Percentiles rank a stretch among this genome's conserved stretches.
phyloP scores from a whole-genome alignment of 768 basidiomycete genomes.

The Fomitopsis serialis region DNA sequence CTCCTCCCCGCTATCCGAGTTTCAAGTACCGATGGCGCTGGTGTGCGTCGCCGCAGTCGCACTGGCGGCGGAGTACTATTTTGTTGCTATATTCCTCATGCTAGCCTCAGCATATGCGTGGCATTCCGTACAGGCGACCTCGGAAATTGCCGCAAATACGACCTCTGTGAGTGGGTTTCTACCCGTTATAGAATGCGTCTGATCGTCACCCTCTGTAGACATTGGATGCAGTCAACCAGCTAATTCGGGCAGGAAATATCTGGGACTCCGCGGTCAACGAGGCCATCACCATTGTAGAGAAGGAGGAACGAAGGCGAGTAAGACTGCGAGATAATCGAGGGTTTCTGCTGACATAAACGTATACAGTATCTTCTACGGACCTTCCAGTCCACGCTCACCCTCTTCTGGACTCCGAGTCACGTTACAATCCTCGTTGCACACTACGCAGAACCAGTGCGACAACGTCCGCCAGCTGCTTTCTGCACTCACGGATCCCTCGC shows the following conservation, averaged over 20 bases:
- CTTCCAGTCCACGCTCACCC: conserved; percentile 42
- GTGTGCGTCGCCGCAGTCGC: conserved; percentile 18
- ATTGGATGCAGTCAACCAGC: conserved; percentile 57
- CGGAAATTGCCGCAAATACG: conserved; percentile 7
- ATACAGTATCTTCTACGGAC: conserved; percentile 32
- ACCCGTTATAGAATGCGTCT: conserved; percentile 4
- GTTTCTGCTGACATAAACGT: conserved; percentile 4
- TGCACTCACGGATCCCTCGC: conserved; percentile 66
- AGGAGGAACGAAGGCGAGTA: conserved; percentile 65
- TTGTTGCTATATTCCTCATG: conserved; percentile 16
- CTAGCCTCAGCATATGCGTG: conserved; percentile 11
- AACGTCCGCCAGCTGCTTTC: conserved; percentile 75
- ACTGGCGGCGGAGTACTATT: conserved; percentile 16
- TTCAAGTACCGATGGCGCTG: conserved; percentile 12
- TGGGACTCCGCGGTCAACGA: conserved; percentile 78
- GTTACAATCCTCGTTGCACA: conserved; percentile 67
- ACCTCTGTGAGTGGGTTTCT: conserved; percentile 22
- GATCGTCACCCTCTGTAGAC: conserved; percentile 36
- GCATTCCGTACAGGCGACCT: conserved; percentile 7
- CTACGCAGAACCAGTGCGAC: conserved; percentile 76
- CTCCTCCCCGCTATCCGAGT: conserved; percentile 3
- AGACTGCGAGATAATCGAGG: neutral
- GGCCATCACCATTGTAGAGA: conserved; percentile 58
- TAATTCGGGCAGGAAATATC: conserved; percentile 58
- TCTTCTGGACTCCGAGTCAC: conserved; percentile 59